These are phyloP conservation scores for Russula lepida DNA, from an alignment of 768 basidiomycete genomes.

Conservation along the genomic window DNA sequence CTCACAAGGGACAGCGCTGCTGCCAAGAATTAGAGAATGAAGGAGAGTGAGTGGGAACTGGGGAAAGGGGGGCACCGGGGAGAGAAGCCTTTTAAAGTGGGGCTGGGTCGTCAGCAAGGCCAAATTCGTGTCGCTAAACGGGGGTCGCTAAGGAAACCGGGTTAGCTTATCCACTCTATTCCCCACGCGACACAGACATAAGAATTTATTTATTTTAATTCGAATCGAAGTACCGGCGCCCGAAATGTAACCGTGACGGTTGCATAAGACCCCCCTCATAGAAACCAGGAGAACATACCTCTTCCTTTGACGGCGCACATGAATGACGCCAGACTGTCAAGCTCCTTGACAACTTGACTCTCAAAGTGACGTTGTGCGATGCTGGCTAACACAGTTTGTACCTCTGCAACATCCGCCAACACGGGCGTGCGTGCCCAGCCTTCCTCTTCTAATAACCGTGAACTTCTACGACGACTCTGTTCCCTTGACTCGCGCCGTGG, in stretches of 20 bases:
- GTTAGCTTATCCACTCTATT: background rate
- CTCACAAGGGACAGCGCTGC: constrained; percentile 42
- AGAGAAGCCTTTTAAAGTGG: background rate
- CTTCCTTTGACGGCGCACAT: constrained; percentile 64
- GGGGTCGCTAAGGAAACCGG: constrained; percentile 9
- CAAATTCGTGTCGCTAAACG: no score
- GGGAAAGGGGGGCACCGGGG: background rate
- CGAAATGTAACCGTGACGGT: background rate
- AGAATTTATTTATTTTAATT: background rate
- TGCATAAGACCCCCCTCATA: constrained; percentile 8
- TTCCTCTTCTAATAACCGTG: constrained; percentile 63
- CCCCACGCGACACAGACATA: background rate
- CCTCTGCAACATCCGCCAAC: constrained; percentile 58
- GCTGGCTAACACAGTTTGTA: constrained; percentile 56
- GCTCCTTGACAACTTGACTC: constrained; percentile 59
- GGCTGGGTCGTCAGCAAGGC: background rate
- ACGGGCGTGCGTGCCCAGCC: constrained; percentile 50
- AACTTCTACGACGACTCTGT: constrained; percentile 54
- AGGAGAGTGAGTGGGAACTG: constrained; percentile 23
- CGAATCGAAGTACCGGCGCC: constrained; percentile 14
- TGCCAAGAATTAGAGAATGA: constrained; percentile 31
- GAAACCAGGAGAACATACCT: constrained; percentile 21
- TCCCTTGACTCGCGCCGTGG: constrained; percentile 63
- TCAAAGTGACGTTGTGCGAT: constrained; percentile 71
- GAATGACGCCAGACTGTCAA: constrained; percentile 74